phyloP scores from a whole-genome alignment of 768 basidiomycete species.

The Calocera cornea region DNA sequence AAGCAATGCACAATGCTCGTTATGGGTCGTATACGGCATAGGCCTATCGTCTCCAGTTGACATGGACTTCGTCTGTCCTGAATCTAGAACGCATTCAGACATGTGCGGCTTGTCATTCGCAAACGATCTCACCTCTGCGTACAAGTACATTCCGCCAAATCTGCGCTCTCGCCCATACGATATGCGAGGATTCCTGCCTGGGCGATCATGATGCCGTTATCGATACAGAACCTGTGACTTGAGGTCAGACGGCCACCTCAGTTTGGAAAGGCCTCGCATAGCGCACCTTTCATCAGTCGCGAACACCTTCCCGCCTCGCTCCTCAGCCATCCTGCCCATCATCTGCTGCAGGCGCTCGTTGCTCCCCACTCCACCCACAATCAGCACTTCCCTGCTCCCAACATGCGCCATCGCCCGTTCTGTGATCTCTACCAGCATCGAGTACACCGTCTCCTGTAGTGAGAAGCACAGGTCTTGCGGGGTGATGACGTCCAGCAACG shows the following conservation, averaged over 20 bases:
- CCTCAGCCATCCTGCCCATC: constrained; percentile 96
- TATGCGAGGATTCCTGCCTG: constrained; percentile 88
- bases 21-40: no score
- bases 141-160: constrained; percentile 66
- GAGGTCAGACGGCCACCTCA: not conserved
- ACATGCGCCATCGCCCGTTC: constrained; percentile 99
- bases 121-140: constrained; percentile 60
- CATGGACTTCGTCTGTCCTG: constrained; percentile 86
- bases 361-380: constrained; percentile 99
- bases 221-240: constrained; percentile 83
- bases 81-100: constrained; percentile 41
- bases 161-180: constrained; percentile 77
- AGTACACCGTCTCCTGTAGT: constrained; percentile 89
- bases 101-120: not conserved
- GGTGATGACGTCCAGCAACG: constrained; percentile 60
- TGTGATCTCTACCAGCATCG: constrained; percentile 98
- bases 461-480: constrained; percentile 96
- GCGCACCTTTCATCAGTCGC: constrained; percentile 87
- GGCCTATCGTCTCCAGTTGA: constrained; percentile 75
- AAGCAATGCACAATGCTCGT: no score
- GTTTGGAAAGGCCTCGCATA: not conserved
- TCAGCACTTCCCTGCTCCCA: constrained; percentile 85
- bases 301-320: constrained; percentile 78
- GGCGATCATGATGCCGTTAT: constrained; percentile 99
- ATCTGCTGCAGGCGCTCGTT: constrained; percentile 91